Evolutionary conservation across 1,284 basidiomycete genomes (phyloP).

Genomic region (Cutaneotrichosporon daszewskae): DNA sequence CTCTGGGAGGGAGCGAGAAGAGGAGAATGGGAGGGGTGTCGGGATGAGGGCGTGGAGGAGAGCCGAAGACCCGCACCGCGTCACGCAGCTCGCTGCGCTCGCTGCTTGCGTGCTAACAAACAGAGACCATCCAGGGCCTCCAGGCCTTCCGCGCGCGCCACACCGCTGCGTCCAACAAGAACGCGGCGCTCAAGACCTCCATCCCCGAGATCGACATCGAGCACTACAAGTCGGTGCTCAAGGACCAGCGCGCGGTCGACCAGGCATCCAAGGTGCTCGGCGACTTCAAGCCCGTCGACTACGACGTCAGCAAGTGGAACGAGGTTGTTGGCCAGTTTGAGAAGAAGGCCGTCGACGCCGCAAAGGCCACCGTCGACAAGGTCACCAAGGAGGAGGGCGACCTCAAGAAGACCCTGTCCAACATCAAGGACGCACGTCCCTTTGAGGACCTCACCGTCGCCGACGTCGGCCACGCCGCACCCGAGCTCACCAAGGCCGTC

Average conservation of each 20-base stretch:
- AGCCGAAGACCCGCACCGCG: too few relatives aligned
- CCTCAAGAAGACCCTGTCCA: constrained; percentile 87
- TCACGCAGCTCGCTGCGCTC: background rate
- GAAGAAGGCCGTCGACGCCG: constrained; percentile 88
- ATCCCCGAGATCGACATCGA: constrained; percentile 67
- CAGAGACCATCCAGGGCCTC: constrained; percentile 84
- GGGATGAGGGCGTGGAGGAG: too few relatives aligned
- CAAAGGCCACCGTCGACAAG: constrained; percentile 84
- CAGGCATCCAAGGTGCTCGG: constrained; percentile 86
- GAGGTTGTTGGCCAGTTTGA: constrained; percentile 98
- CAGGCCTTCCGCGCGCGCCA: constrained; percentile 96
- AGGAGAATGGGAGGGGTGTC: too few relatives aligned
- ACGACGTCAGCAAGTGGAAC: constrained; percentile 84
- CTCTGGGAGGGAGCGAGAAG: too few relatives aligned
- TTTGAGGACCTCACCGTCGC: constrained; percentile 94
- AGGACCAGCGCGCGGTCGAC: constrained; percentile 87
- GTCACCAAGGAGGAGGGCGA: constrained; percentile 89
- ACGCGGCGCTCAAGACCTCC: constrained; percentile 63
- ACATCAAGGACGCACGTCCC: constrained; percentile 95
- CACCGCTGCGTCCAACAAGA: constrained; percentile 75
- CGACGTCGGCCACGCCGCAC: constrained; percentile 88
- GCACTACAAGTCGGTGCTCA: constrained; percentile 84
- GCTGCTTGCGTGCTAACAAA: constrained; percentile 1
- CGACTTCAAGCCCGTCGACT: constrained; percentile 93
- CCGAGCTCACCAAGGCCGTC: constrained; percentile 84